A percentile compares a stretch with the other conserved stretches of the same genome.
Conservation (phyloP, 2,329 filamentous ascomycete genomes). For the Beauveria caledonica region DNA sequence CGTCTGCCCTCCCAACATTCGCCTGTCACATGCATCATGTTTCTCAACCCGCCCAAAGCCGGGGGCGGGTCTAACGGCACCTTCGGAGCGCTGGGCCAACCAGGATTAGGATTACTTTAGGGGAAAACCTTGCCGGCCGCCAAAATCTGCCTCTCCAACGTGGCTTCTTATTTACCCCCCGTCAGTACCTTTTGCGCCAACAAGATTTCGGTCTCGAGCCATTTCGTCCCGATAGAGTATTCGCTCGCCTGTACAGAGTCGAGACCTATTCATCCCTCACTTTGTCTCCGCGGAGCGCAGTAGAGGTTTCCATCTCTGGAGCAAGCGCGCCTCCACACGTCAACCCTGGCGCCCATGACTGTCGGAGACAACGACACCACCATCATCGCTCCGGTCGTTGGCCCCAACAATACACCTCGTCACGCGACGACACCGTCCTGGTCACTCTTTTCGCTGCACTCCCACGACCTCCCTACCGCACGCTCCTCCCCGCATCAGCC, state of each 20-base stretch:
- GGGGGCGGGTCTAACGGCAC: conserved; percentile 5
- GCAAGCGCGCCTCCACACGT: not conserved
- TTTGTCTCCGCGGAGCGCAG: not conserved
- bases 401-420: not conserved
- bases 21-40: not conserved
- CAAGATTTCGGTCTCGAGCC: not conserved
- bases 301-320: not conserved
- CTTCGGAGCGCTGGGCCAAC: not conserved
- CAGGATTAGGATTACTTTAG: too few relatives aligned
- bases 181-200: not conserved
- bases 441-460: not conserved
- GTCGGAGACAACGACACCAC: not conserved
- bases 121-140: not conserved
- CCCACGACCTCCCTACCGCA: conserved; percentile 1
- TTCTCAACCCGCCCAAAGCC: not conserved
- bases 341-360: conserved; percentile 1
- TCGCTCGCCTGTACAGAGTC: too few relatives aligned
- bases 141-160: not conserved
- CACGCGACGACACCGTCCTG: conserved; percentile 8
- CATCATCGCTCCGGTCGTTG: not conserved
- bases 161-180: not conserved
- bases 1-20: not conserved
- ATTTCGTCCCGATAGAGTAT: not conserved
- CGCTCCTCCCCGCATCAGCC: not conserved
- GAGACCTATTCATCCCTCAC: not conserved